Conservation (phyloP, 192 early-diverging fungal genomes). For the Phlyctochytrium bullatum region DNA sequence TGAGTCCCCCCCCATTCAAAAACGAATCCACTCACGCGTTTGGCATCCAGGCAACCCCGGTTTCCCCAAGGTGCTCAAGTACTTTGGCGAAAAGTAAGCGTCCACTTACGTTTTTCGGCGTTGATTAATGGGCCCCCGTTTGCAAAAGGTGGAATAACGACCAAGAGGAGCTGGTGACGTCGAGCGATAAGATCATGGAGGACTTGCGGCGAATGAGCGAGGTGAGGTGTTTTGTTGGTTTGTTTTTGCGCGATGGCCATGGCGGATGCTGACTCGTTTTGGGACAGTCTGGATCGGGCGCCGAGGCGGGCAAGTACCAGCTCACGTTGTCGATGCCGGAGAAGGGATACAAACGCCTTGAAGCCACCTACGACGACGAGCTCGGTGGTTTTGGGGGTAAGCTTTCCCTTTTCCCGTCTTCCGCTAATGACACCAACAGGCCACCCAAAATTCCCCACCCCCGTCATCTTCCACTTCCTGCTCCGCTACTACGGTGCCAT, state of each 20-base stretch:
- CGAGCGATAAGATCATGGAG: conserved; percentile 38
- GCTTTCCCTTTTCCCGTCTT: background rate
- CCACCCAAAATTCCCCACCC: conserved; percentile 65
- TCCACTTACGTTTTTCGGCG: background rate
- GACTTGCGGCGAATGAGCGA: conserved; percentile 24
- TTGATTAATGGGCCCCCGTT: background rate
- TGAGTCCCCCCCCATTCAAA: background rate
- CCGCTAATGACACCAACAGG: background rate
- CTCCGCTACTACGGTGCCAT: conserved; percentile 42
- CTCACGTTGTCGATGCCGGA: conserved; percentile 22
- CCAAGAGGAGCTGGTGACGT: conserved; percentile 27
- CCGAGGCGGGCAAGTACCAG: conserved; percentile 2
- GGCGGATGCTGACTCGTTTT: too few relatives aligned
- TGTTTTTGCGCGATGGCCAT: too few relatives aligned
- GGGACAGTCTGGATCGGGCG: too few relatives aligned
- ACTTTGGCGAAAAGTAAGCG: conserved; percentile 22
- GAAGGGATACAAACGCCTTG: conserved; percentile 38
- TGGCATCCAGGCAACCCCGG: conserved; percentile 29
- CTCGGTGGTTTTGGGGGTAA: conserved; percentile 54
- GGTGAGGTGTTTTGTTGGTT: too few relatives aligned
- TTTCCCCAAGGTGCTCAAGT: conserved; percentile 23
- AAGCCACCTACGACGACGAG: conserved; percentile 35
- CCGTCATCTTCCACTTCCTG: conserved; percentile 54
- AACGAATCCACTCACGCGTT: too few relatives aligned
- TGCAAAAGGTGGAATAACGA: conserved; percentile 39